phyloP scores from a whole-genome alignment of 805 yeast species.

The Candida nanaspora region DNA sequence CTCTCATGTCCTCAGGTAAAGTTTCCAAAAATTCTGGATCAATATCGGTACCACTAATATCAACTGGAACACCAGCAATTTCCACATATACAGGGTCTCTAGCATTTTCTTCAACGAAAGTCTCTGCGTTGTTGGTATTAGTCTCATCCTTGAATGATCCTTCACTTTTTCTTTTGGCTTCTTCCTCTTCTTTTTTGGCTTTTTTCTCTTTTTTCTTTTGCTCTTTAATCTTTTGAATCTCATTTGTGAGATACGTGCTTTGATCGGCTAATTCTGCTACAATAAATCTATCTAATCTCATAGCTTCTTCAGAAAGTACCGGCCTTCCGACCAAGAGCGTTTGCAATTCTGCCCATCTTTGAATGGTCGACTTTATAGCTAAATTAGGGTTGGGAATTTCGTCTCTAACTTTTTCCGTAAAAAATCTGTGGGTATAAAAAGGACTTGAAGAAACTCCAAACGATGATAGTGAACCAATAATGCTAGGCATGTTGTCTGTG shows the following conservation, averaged over 20 bases:
- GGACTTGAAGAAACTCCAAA: too few species aligned
- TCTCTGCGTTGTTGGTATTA: not conserved
- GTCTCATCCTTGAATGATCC: constrained; percentile 20
- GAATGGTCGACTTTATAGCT: too few species aligned
- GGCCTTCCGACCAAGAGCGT: too few species aligned
- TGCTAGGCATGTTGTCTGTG: too few species aligned
- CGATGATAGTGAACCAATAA: too few species aligned
- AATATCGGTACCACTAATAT: constrained; percentile 83
- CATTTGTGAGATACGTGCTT: not conserved
- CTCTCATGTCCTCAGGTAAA: constrained; percentile 86
- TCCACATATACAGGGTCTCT: constrained; percentile 56
- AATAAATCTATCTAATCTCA: too few species aligned
- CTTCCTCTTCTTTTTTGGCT: constrained; percentile 22
- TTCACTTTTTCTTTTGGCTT: constrained; percentile 20
- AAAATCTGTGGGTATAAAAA: too few species aligned
- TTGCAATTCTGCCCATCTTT: too few species aligned
- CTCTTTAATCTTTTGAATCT: constrained; percentile 7
- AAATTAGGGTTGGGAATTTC: too few species aligned
- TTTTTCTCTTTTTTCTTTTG: constrained; percentile 22
- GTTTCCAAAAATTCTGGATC: constrained; percentile 90
- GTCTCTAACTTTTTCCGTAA: too few species aligned
- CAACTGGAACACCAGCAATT: constrained; percentile 74
- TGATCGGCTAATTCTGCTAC: not conserved
- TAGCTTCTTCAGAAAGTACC: too few species aligned
- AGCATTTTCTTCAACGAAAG: constrained; percentile 5